Evolutionary conservation across 179 eudicot genomes (phyloP).

Genomic region (Amaranthus tricolor): DNA sequence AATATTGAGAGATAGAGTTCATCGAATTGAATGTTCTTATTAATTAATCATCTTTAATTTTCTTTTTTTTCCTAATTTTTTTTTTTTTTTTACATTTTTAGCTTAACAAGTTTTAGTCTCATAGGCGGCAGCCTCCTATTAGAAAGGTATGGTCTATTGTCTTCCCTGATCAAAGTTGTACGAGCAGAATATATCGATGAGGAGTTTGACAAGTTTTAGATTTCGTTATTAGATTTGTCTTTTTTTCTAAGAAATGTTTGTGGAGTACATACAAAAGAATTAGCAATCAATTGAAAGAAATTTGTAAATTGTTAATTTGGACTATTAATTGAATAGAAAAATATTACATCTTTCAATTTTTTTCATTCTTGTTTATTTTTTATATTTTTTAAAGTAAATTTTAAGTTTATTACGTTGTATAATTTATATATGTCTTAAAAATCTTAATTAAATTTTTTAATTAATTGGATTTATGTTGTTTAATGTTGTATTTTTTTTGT

Average conservation of each 20-base stretch:
- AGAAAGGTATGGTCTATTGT: too few relatives aligned
- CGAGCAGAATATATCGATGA: too few relatives aligned
- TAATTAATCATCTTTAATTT: not conserved
- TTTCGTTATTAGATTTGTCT: not conserved
- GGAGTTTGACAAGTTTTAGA: too few relatives aligned
- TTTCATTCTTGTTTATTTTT: not conserved
- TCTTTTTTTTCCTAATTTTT: too few relatives aligned
- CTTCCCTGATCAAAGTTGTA: too few relatives aligned
- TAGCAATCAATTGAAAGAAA: not conserved
- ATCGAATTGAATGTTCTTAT: slow-evolving; percentile 33
- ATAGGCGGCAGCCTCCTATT: too few relatives aligned
- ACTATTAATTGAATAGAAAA: not conserved
- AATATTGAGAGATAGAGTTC: slow-evolving; percentile 54
- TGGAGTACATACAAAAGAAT: not conserved
- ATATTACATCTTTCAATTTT: not conserved
- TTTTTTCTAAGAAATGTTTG: not conserved
- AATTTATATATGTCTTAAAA: not conserved
- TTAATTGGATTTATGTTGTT: not conserved
- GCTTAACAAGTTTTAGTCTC: not conserved
- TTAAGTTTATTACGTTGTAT: not conserved
- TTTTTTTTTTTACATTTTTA: not conserved
- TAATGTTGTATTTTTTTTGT: not conserved
- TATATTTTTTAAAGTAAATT: not conserved
- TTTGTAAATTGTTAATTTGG: not conserved
- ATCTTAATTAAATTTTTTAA: not conserved